A percentile compares a stretch with the other conserved stretches of the same genome.
Evolutionary conservation across 2,329 filamentous ascomycete species (phyloP).

Genomic region (Pleoardoris graminearum): DNA sequence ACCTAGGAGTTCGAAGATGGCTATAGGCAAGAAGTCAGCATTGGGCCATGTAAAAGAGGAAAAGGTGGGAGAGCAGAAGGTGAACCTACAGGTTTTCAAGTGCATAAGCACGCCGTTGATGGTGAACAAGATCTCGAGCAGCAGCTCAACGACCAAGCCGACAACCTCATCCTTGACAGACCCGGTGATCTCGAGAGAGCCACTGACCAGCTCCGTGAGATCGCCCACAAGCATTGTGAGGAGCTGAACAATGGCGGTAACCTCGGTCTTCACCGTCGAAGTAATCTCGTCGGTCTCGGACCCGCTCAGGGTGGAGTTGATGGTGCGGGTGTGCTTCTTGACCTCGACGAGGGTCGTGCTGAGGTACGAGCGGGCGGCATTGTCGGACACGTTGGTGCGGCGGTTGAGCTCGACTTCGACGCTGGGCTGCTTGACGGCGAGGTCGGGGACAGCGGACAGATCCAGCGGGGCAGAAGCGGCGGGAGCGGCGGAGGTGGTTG

Average conservation of each 20-base stretch:
- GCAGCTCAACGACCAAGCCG: constrained; percentile 4
- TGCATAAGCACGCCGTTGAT: neutral
- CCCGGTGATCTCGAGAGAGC: too few species aligned
- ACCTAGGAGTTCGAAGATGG: constrained; percentile 13
- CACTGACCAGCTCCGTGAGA: neutral
- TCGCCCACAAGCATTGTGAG: neutral
- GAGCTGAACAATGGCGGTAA: constrained; percentile 7
- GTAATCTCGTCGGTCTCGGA: neutral
- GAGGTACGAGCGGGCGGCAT: neutral
- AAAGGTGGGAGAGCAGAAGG: too few species aligned
- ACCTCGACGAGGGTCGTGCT: constrained; percentile 3
- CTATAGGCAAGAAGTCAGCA: constrained; percentile 1
- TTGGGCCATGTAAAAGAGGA: neutral
- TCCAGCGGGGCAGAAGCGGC: neutral
- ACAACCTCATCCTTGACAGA: constrained; percentile 7
- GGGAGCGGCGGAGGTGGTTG: constrained; percentile 6
- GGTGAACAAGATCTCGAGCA: constrained; percentile 11
- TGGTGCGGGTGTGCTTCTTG: constrained; percentile 10
- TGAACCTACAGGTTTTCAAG: constrained; percentile 11
- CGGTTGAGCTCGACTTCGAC: neutral
- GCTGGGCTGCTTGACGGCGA: neutral
- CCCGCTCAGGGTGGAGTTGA: constrained; percentile 9
- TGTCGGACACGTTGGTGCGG: constrained; percentile 1
- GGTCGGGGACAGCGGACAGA: neutral
- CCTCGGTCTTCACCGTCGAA: constrained; percentile 5